Evolutionary conservation across 1,284 basidiomycete species (phyloP).

Genomic region (Malassezia equina): DNA sequence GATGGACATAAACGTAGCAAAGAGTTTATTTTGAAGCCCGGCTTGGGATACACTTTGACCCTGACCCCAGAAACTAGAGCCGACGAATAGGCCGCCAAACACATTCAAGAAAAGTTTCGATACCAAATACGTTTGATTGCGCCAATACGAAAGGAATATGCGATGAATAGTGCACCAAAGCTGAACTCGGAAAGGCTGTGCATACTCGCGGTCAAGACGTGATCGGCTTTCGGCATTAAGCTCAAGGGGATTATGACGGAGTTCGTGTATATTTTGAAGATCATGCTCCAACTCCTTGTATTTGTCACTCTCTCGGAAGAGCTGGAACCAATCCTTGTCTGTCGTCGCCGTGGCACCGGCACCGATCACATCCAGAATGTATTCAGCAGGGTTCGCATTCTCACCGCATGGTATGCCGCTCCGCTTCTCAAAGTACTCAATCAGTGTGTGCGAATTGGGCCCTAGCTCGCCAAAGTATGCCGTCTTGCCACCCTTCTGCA

Average conservation of each 20-base stretch:
- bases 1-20: slow-evolving; percentile 52
- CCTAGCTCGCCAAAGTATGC: slow-evolving; percentile 62
- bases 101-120: slow-evolving; percentile 51
- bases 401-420: slow-evolving; percentile 52
- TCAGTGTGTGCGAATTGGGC: slow-evolving; percentile 54
- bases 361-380: slow-evolving; percentile 42
- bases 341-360: slow-evolving; percentile 36
- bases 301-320: slow-evolving; percentile 26
- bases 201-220: slow-evolving; percentile 36
- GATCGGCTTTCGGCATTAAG: background rate
- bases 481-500: slow-evolving; percentile 35
- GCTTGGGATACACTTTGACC: slow-evolving; percentile 21
- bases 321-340: slow-evolving; percentile 35
- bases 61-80: slow-evolving; percentile 45
- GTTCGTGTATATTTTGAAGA: slow-evolving; percentile 16
- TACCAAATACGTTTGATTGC: slow-evolving; percentile 35
- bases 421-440: slow-evolving; percentile 61
- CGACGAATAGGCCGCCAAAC: slow-evolving; percentile 56
- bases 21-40: slow-evolving; percentile 64
- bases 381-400: slow-evolving; percentile 36
- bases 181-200: slow-evolving; percentile 33
- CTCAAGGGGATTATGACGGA: background rate
- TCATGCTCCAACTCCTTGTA: slow-evolving; percentile 19
- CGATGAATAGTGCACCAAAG: slow-evolving; percentile 28
- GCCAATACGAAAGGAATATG: slow-evolving; percentile 40